phyloP scores from a whole-genome alignment of 495 filamentous ascomycete species.

The Penicillium cosmopolitanum region DNA sequence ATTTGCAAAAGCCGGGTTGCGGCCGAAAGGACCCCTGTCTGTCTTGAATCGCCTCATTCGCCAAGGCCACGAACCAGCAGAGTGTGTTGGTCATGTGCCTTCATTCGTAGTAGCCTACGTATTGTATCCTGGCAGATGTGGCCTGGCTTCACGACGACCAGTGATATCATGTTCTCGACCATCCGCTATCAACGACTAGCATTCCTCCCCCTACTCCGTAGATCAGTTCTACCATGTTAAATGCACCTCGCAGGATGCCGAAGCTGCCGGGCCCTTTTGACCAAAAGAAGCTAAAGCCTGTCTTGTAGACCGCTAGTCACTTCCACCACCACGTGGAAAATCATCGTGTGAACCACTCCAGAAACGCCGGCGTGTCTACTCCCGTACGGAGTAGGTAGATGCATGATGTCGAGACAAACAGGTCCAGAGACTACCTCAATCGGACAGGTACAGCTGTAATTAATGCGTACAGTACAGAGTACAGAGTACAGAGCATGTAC shows the following conservation, averaged over 20 bases:
- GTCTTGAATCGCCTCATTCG: not conserved
- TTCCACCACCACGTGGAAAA: not conserved
- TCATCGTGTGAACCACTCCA: not conserved
- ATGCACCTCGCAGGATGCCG: not conserved
- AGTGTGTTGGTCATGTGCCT: not conserved
- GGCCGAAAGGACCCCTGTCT: not conserved
- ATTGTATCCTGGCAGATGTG: not conserved
- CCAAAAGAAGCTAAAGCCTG: not conserved
- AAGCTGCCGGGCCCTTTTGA: not conserved
- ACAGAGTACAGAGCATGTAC: not conserved
- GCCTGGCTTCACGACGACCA: not conserved
- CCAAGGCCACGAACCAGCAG: not conserved
- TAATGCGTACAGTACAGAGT: not conserved
- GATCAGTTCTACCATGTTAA: not conserved
- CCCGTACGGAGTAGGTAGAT: not conserved
- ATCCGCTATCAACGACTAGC: not conserved
- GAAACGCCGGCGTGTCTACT: not conserved
- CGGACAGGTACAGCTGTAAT: not conserved
- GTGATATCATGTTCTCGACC: conserved; percentile 1
- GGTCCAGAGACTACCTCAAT: not conserved
- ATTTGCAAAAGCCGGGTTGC: not conserved
- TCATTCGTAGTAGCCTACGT: not conserved
- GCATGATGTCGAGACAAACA: not conserved
- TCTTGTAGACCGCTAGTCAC: not conserved
- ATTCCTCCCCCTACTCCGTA: not conserved